phyloP scores from a whole-genome alignment of 1,284 basidiomycete species.

The Athelia sp. region DNA sequence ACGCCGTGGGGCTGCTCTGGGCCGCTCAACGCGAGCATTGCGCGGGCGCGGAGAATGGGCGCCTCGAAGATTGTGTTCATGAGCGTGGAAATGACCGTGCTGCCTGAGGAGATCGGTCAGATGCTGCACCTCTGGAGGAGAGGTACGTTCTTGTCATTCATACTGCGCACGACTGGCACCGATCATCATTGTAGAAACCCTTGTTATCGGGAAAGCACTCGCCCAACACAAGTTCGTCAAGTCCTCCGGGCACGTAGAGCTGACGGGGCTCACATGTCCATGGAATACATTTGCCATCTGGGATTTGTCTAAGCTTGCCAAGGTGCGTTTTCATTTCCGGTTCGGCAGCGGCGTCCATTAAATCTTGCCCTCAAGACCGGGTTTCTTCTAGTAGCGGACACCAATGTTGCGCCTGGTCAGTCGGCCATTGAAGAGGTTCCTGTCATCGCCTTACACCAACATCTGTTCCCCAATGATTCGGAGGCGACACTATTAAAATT shows the following conservation, averaged over 20 bases:
- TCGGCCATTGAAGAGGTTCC: conserved; percentile 3
- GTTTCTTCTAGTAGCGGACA: not conserved
- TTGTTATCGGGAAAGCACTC: conserved; percentile 1
- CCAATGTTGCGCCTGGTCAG: conserved; percentile 1
- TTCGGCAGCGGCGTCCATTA: not conserved
- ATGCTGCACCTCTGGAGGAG: not conserved
- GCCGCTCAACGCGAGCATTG: conserved; percentile 1
- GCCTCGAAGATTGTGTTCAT: not conserved
- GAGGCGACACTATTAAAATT: conserved; percentile 1
- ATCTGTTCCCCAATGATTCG: not conserved
- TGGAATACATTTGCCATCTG: conserved; percentile 4
- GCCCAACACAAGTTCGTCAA: not conserved
- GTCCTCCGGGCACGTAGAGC: not conserved
- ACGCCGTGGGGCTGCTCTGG: not conserved
- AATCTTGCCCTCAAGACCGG: not conserved
- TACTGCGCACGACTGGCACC: not conserved
- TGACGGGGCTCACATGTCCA: not conserved
- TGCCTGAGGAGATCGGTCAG: not conserved
- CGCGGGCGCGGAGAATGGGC: not conserved
- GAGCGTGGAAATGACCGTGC: not conserved
- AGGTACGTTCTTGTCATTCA: not conserved
- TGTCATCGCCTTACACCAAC: conserved; percentile 1
- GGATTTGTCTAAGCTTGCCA: conserved; percentile 1
- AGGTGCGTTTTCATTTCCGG: not conserved
- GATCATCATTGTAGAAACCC: not conserved